Percentiles rank a stretch among this genome's conserved stretches.
Evolutionary conservation across 176 grass and related monocot genomes (phyloP).

Genomic region (Cenchrus fungigraminus): DNA sequence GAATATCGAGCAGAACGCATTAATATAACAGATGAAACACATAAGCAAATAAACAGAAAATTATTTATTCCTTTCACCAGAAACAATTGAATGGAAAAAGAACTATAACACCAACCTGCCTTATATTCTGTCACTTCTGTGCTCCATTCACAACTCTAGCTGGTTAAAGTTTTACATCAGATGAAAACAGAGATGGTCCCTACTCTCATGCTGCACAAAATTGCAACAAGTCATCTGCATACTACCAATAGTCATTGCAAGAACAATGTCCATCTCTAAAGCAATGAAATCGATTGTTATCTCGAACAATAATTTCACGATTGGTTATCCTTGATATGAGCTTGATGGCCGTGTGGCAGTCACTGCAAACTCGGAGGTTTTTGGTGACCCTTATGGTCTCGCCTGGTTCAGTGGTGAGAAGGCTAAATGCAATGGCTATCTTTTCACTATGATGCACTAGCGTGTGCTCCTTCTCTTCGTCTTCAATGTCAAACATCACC

Average conservation of each 20-base stretch:
- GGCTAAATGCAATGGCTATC: slow-evolving; percentile 65
- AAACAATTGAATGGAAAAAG: neutral
- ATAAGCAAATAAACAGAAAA: neutral
- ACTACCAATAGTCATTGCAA: slow-evolving; percentile 74
- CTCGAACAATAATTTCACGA: slow-evolving; percentile 59
- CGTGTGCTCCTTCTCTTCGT: slow-evolving; percentile 66
- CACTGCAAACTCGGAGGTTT: slow-evolving; percentile 66
- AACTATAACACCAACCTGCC: neutral
- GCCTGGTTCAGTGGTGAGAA: slow-evolving; percentile 44
- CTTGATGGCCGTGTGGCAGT: slow-evolving; percentile 67
- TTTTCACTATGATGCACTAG: slow-evolving; percentile 73
- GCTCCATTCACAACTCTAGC: neutral
- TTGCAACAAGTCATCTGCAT: neutral
- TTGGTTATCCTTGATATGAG: slow-evolving; percentile 58
- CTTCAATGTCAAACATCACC: slow-evolving; percentile 76
- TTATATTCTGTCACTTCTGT: neutral
- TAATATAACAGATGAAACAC: neutral
- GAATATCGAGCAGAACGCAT: neutral
- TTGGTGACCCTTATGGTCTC: slow-evolving; percentile 65
- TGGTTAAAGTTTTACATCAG: slow-evolving; percentile 12
- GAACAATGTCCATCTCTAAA: slow-evolving; percentile 73
- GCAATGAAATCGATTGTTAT: slow-evolving; percentile 70
- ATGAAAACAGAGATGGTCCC: neutral
- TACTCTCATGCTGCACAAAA: slow-evolving; percentile 16
- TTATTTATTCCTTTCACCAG: neutral